Conservation (phyloP, 2,329 filamentous ascomycete genomes). For the Ophiosphaerella korrae region DNA sequence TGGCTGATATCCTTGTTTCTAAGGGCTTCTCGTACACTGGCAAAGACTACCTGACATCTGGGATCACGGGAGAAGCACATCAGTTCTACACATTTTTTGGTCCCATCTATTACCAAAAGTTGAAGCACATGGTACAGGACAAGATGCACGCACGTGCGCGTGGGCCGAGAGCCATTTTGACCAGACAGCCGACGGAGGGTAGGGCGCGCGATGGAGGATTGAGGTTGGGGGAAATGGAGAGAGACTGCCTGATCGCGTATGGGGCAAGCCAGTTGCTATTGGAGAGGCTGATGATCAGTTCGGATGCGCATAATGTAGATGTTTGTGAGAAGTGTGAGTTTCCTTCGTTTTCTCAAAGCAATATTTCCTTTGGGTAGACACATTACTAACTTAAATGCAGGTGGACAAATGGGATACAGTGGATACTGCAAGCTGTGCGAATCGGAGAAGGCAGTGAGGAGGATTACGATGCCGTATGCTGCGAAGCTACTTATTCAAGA, state of each 20-base stretch:
- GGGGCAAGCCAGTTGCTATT: conserved; percentile 90
- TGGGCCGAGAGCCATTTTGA: conserved; percentile 88
- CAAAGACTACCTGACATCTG: conserved; percentile 94
- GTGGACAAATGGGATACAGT: conserved; percentile 89
- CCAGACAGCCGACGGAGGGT: conserved; percentile 94
- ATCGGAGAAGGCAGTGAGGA: conserved; percentile 80
- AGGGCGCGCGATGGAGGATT: conserved; percentile 90
- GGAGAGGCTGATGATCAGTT: conserved; percentile 92
- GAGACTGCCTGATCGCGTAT: conserved; percentile 96
- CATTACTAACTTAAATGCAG: conserved; percentile 5
- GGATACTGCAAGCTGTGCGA: conserved; percentile 95
- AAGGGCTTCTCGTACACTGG: conserved; percentile 96
- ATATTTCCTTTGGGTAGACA: not conserved
- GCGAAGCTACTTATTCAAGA: conserved; percentile 96
- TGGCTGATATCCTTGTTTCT: conserved; percentile 81
- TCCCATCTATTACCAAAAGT: conserved; percentile 98
- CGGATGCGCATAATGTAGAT: conserved; percentile 87
- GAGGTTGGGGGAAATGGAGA: conserved; percentile 96
- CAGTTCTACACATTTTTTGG: conserved; percentile 98
- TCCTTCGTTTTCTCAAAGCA: not conserved
- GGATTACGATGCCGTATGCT: conserved; percentile 97
- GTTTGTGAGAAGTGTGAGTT: conserved; percentile 80
- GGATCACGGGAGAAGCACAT: conserved; percentile 90
- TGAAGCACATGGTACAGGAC: conserved; percentile 99
- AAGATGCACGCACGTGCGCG: conserved; percentile 98